Evolutionary conservation across 2,329 filamentous ascomycete genomes (phyloP).

Genomic region (Colletotrichum sp.): DNA sequence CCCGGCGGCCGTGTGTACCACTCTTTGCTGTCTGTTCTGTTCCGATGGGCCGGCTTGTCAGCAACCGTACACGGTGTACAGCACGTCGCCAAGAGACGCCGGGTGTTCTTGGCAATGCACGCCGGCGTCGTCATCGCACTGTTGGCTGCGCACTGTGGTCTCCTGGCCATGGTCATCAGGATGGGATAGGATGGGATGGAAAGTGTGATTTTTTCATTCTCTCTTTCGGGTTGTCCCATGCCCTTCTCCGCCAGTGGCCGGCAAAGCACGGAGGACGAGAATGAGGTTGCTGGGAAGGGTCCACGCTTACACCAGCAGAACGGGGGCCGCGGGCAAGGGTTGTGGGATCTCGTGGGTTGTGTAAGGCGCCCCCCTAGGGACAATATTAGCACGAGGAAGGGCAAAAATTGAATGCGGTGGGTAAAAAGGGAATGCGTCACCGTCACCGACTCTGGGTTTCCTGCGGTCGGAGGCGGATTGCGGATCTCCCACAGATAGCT

Average conservation of each 20-base stretch:
- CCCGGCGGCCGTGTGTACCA: neutral
- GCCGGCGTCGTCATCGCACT: slow-evolving; percentile 8
- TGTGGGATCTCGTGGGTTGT: neutral
- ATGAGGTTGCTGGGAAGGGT: neutral
- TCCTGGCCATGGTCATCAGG: neutral
- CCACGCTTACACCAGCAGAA: neutral
- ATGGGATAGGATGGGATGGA: neutral
- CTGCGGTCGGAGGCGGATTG: neutral
- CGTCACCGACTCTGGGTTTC: neutral
- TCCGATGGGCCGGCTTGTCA: slow-evolving; percentile 6
- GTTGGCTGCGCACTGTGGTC: neutral
- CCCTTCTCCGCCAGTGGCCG: neutral
- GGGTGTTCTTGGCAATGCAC: slow-evolving; percentile 6
- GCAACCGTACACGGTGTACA: neutral
- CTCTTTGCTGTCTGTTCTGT: neutral
- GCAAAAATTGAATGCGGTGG: neutral
- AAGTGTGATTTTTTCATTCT: neutral
- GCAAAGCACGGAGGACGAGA: neutral
- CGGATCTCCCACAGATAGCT: neutral
- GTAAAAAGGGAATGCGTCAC: neutral
- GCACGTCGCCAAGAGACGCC: slow-evolving; percentile 6
- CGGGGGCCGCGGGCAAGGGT: slow-evolving; percentile 6
- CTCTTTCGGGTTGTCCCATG: neutral
- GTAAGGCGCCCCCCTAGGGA: neutral
- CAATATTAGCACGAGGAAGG: neutral